Base-by-base conservation (phyloP, 345 rosid species). In the Eucalyptus sideroxylon region DNA sequence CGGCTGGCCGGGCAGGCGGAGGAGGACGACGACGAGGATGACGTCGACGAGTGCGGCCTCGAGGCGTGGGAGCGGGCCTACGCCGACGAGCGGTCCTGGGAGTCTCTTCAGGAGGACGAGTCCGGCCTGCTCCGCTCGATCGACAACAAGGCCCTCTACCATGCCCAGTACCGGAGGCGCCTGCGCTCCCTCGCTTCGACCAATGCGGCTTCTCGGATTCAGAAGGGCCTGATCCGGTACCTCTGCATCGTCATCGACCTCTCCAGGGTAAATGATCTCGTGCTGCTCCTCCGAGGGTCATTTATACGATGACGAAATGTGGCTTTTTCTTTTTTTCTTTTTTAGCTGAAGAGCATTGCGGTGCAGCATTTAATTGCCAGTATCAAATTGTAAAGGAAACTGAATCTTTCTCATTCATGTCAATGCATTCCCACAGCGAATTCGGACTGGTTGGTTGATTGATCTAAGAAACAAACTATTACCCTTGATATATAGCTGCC, bases 151-250 rank as follows among this genome's bases (percentile, higher is more conserved):
- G 95, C 95, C 31, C 93, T 94, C 60, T 92, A 95, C 89, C 98
- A 96, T 89, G 95, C 97, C 83, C 96, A 94, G 94, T 95, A 93
- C 49, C 95, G 96, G 31, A 93, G 95, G 31, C 98, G 96, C 27
- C 96, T 96, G 60, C 97, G 96, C 31, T 88, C 95, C n/a, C 96
- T 95, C 89, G 93, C 98, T 40, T 88, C 96, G 11, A 85, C 94
- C 56, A 91, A 94, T 2, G 65, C 96, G n/a, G 86, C 96, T 87
- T 91, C 95, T 91, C 94, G 96, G 30, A 96, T 98, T 50, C 99
- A 97, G 72, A 98, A 97, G 92, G 99, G 99, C 53, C 98, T 98
- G 90, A 98, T 97, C 89, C 96, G 99, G 55, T 97, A 95, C 90
- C 95, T 98, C 49, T 98, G 94, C 92, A 88, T 98, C 51, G 96